These are phyloP conservation scores for Cytospora chrysosperma DNA, from an alignment of 2,329 filamentous ascomycete species.

Conservation along the genomic window DNA sequence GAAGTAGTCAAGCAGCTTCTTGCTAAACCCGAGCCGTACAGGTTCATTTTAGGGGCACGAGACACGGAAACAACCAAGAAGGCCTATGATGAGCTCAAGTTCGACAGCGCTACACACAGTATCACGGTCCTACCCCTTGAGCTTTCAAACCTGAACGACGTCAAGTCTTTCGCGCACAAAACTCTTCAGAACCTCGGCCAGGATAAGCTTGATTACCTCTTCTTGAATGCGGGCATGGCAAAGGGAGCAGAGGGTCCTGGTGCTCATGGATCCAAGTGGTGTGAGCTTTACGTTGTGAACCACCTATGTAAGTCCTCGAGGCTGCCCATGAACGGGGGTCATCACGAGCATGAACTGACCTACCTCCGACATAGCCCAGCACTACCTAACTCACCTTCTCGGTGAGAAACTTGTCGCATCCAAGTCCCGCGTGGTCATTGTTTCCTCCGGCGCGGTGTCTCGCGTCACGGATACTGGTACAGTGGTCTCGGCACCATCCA, in stretches of 20 bases:
- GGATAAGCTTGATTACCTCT: conserved; percentile 46
- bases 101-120: conserved; percentile 40
- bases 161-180: conserved; percentile 47
- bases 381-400: conserved; percentile 52
- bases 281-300: conserved; percentile 51
- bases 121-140: conserved; percentile 50
- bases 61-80: conserved; percentile 41
- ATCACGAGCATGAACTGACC: background rate
- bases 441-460: conserved; percentile 50
- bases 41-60: conserved; percentile 50
- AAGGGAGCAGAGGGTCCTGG: conserved; percentile 38
- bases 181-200: conserved; percentile 42
- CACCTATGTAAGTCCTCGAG: conserved; percentile 42
- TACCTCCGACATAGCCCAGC: conserved; percentile 43
- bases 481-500: background rate
- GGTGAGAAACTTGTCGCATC: conserved; percentile 47
- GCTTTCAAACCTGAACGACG: conserved; percentile 43
- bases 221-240: conserved; percentile 49
- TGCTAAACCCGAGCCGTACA: conserved; percentile 44
- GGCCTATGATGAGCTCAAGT: conserved; percentile 43
- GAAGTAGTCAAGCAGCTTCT: conserved; percentile 54
- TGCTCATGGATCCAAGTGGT: conserved; percentile 47
- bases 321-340: conserved; percentile 11
- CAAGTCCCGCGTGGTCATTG: conserved; percentile 47
- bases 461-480: conserved; percentile 39